Evolutionary conservation across 1,284 basidiomycete species (phyloP).

Genomic region (Anthracocystis walkeri): DNA sequence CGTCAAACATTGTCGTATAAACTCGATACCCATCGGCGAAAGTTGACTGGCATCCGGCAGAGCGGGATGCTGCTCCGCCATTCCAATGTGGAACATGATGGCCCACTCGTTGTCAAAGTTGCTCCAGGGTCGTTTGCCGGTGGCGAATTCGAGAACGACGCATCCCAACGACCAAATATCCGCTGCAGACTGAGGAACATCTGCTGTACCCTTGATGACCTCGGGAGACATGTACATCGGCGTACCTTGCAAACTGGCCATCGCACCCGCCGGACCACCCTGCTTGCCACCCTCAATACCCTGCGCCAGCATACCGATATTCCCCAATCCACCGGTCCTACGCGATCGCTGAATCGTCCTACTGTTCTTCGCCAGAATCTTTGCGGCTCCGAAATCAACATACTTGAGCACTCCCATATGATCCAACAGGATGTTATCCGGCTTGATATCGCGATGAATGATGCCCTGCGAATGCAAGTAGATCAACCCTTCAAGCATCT

Average conservation of each 20-base stretch:
- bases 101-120: slow-evolving; percentile 99
- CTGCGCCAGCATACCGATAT: slow-evolving; percentile 39
- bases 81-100: slow-evolving; percentile 99
- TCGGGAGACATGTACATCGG: slow-evolving; percentile 99
- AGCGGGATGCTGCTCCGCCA: slow-evolving; percentile 95
- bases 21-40: slow-evolving; percentile 88
- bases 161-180: slow-evolving; percentile 98
- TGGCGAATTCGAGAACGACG: slow-evolving; percentile 94
- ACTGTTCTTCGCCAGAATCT: slow-evolving; percentile 93
- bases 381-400: slow-evolving; percentile 98
- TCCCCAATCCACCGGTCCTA: slow-evolving; percentile 45
- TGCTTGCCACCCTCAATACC: slow-evolving; percentile 72
- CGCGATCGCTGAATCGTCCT: slow-evolving; percentile 72
- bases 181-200: slow-evolving; percentile 91
- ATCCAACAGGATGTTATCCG: slow-evolving; percentile 96
- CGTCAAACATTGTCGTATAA: slow-evolving; percentile 90
- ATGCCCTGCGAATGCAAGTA: slow-evolving; percentile 94
- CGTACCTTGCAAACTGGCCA: slow-evolving; percentile 84
- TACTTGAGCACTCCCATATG: slow-evolving; percentile 95
- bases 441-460: slow-evolving; percentile 97
- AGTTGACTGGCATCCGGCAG: slow-evolving; percentile 91
- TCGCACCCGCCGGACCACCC: slow-evolving; percentile 70
- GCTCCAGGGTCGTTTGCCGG: slow-evolving; percentile 96
- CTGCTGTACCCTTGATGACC: slow-evolving; percentile 82
- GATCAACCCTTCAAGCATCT: slow-evolving; percentile 92